Conservation (phyloP, 805 yeast genomes). For the Naumovozyma baii region DNA sequence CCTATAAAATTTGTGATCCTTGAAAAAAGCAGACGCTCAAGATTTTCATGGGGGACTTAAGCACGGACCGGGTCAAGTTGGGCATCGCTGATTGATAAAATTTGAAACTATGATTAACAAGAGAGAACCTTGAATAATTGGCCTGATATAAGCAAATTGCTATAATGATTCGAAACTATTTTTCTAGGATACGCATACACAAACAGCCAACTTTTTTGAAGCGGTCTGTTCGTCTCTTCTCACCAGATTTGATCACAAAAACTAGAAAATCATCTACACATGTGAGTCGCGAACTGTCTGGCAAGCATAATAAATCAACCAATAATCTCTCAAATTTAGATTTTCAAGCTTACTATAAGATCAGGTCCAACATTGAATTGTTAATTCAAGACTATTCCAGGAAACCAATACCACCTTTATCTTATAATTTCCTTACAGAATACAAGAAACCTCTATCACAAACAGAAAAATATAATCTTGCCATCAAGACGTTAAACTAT, state of each 20-base stretch:
- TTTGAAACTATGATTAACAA: too few relatives aligned
- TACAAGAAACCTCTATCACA: constrained; percentile 30
- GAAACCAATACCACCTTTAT: constrained; percentile 43
- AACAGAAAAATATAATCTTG: constrained; percentile 30
- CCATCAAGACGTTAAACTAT: constrained; percentile 48
- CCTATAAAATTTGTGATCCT: neutral
- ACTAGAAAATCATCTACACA: too few relatives aligned
- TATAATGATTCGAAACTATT: too few relatives aligned
- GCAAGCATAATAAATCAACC: neutral
- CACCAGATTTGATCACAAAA: too few relatives aligned
- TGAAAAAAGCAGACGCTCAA: neutral
- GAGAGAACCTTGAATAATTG: too few relatives aligned
- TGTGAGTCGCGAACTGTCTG: too few relatives aligned
- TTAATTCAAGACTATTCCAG: constrained; percentile 49
- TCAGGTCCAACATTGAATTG: constrained; percentile 48
- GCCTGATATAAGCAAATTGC: too few relatives aligned
- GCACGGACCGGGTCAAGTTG: neutral
- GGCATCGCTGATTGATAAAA: too few relatives aligned
- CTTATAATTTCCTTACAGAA: constrained; percentile 41
- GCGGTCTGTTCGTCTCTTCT: too few relatives aligned
- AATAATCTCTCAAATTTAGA: constrained; percentile 10
- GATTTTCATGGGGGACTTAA: too few relatives aligned
- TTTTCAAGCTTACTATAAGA: constrained; percentile 45
- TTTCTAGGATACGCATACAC: too few relatives aligned
- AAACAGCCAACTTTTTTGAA: too few relatives aligned